Evolutionary conservation across 1,284 basidiomycete species (phyloP).

Genomic region (Moesziomyces sp.): DNA sequence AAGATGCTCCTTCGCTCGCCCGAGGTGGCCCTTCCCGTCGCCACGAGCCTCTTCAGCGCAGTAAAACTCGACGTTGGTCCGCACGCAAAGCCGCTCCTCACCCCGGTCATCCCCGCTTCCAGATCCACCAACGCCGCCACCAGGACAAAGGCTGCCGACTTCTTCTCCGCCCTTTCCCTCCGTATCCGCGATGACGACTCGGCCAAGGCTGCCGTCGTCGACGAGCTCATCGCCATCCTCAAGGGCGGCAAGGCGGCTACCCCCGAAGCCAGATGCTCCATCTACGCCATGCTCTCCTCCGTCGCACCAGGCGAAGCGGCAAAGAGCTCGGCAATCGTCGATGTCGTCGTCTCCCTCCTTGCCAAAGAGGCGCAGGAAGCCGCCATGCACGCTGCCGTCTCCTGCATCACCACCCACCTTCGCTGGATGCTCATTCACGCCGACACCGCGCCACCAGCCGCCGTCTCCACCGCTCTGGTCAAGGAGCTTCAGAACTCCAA

Average conservation of each 20-base stretch:
- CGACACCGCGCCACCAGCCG: constrained; percentile 19
- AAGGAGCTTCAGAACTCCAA: constrained; percentile 61
- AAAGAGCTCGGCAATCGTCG: constrained; percentile 36
- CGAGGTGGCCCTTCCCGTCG: constrained; percentile 54
- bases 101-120: constrained; percentile 48
- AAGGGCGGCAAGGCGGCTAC: constrained; percentile 53
- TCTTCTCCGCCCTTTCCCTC: constrained; percentile 34
- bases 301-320: constrained; percentile 26
- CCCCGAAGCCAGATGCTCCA: constrained; percentile 52
- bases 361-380: constrained; percentile 59
- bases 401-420: constrained; percentile 45
- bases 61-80: constrained; percentile 38
- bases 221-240: constrained; percentile 51
- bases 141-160: constrained; percentile 37
- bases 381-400: constrained; percentile 49
- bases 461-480: constrained; percentile 35
- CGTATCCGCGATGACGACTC: constrained; percentile 32
- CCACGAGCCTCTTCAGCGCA: constrained; percentile 39
- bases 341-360: constrained; percentile 44
- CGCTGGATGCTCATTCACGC: constrained; percentile 28
- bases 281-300: constrained; percentile 53
- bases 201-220: constrained; percentile 26
- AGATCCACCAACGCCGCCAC: constrained; percentile 54
- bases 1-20: constrained; percentile 66
- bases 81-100: constrained; percentile 45